Evolutionary conservation across 192 early-diverging fungal species (phyloP).

Genomic region (Haplosporangium gracile): DNA sequence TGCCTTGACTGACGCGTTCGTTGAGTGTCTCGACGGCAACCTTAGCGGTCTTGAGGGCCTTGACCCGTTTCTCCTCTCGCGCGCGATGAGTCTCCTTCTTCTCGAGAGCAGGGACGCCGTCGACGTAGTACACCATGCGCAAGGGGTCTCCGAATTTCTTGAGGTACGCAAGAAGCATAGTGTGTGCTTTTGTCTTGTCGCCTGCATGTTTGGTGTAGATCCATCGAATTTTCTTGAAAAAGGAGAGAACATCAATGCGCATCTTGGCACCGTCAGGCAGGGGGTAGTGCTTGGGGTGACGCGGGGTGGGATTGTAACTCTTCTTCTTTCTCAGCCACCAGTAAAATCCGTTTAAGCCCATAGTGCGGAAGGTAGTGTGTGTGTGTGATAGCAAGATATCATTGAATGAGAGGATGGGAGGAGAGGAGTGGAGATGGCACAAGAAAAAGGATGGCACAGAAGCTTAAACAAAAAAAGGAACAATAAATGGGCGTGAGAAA

Average conservation of each 20-base stretch:
- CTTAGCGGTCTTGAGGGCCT: conserved; percentile 16
- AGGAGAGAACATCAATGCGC: background rate
- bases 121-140: conserved; percentile 17
- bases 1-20: conserved; percentile 9
- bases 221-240: background rate
- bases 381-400: too few species aligned
- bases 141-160: conserved; percentile 13
- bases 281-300: background rate
- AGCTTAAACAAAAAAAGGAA: too few species aligned
- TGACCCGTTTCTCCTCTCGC: background rate
- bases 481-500: too few species aligned
- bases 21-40: conserved; percentile 9
- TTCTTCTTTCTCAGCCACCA: background rate
- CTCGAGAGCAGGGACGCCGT: conserved; percentile 17
- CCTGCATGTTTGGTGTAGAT: conserved; percentile 13
- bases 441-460: too few species aligned
- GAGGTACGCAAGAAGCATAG: background rate
- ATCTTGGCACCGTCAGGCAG: background rate
- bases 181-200: background rate
- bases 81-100: conserved; percentile 20
- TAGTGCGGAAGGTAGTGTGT: background rate
- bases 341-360: background rate
- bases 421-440: too few species aligned
- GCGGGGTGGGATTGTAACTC: background rate
- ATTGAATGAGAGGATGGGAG: too few species aligned